A percentile compares a stretch with the other conserved stretches of the same genome.
Evolutionary conservation across 768 basidiomycete genomes (phyloP).

Genomic region (Psilocybe subaeruginosa): DNA sequence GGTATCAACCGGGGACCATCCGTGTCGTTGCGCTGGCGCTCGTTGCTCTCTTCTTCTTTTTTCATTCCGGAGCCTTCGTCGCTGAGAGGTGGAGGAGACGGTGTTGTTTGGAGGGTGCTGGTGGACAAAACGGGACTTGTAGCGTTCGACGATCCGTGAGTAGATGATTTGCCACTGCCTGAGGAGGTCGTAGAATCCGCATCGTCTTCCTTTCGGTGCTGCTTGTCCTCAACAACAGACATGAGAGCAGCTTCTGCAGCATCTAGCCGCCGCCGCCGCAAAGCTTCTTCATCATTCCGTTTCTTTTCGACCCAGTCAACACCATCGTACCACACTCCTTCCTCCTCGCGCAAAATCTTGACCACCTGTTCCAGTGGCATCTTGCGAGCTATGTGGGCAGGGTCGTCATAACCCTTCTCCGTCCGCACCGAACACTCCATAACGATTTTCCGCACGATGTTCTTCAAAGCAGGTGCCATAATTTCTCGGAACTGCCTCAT

Average conservation of each 20-base stretch:
- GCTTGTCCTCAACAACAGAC: slow-evolving; percentile 19
- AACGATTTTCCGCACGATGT: slow-evolving; percentile 66
- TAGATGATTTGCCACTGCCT: slow-evolving; percentile 29
- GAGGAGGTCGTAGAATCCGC: slow-evolving; percentile 39
- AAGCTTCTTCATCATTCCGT: slow-evolving; percentile 38
- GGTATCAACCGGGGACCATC: slow-evolving; percentile 27
- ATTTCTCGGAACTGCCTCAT: slow-evolving; percentile 62
- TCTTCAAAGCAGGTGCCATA: slow-evolving; percentile 66
- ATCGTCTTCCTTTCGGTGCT: slow-evolving; percentile 46
- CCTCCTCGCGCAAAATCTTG: slow-evolving; percentile 56
- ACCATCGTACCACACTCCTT: slow-evolving; percentile 74
- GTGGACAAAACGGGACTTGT: slow-evolving; percentile 79
- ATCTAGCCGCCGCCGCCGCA: slow-evolving; percentile 27
- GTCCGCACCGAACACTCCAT: slow-evolving; percentile 57
- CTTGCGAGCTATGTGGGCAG: slow-evolving; percentile 53
- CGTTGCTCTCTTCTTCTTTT: slow-evolving; percentile 26
- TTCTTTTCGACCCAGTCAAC: slow-evolving; percentile 66
- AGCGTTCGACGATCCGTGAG: slow-evolving; percentile 44
- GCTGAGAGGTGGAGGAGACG: slow-evolving; percentile 64
- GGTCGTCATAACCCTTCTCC: slow-evolving; percentile 43
- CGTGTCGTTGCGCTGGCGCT: slow-evolving; percentile 7
- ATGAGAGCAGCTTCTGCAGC: slow-evolving; percentile 5
- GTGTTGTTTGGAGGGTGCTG: slow-evolving; percentile 77
- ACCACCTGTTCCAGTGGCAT: slow-evolving; percentile 69
- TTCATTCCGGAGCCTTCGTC: slow-evolving; percentile 34